A percentile compares a stretch with the other conserved stretches of the same genome.
phyloP scores from a whole-genome alignment of 78 protist genomes.

The Planoprotostelium fungivorum region DNA sequence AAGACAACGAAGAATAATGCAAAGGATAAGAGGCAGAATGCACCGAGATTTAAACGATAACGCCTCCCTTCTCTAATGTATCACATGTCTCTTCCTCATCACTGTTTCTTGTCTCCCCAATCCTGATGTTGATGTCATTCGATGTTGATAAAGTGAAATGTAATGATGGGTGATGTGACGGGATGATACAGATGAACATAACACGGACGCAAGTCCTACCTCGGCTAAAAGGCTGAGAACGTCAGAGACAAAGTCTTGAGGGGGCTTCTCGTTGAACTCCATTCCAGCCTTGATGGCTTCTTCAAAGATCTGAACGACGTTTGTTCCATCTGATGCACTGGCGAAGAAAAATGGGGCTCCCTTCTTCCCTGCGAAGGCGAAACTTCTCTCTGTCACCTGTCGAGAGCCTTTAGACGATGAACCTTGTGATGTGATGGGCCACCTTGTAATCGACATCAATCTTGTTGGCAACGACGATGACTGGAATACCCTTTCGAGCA shows the following conservation, averaged over 20 bases:
- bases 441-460: slow-evolving; percentile 25
- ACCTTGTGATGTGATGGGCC: background rate
- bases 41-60: too few relatives aligned
- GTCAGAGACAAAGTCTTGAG: background rate
- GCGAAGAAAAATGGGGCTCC: slow-evolving; percentile 47
- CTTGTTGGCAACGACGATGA: slow-evolving; percentile 66
- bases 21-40: background rate
- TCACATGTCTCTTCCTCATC: background rate
- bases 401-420: slow-evolving; percentile 4
- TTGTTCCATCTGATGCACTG: slow-evolving; percentile 74
- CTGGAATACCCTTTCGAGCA: slow-evolving; percentile 45
- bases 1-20: background rate
- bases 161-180: too few relatives aligned
- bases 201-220: too few relatives aligned
- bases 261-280: slow-evolving; percentile 7
- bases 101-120: background rate
- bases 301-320: slow-evolving; percentile 47
- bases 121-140: background rate
- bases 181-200: too few relatives aligned
- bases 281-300: slow-evolving; percentile 20
- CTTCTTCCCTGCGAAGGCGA: slow-evolving; percentile 51
- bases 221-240: background rate
- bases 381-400: slow-evolving; percentile 26
- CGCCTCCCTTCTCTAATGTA: too few relatives aligned
- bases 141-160: background rate